phyloP scores from a whole-genome alignment of 208 protist species.

The Entamoeba dispar region DNA sequence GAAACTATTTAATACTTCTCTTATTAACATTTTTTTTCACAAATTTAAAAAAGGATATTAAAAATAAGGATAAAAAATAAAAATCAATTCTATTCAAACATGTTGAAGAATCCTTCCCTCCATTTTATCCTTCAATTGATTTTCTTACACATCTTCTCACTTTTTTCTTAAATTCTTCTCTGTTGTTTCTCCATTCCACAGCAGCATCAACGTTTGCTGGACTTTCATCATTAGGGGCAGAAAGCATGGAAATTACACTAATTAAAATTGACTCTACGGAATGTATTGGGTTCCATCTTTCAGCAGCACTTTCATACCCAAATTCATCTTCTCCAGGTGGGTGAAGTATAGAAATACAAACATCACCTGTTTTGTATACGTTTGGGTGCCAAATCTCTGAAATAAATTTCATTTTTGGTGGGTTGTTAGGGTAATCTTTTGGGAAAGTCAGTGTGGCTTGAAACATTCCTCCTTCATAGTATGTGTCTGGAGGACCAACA shows the following conservation, averaged over 20 bases:
- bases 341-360: slow-evolving; percentile 93
- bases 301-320: slow-evolving; percentile 47
- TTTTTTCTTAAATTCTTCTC: not conserved
- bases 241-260: slow-evolving; percentile 52
- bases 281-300: slow-evolving; percentile 50
- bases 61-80: too few species aligned
- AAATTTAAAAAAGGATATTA: too few species aligned
- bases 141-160: not conserved
- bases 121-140: not conserved
- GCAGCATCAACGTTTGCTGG: slow-evolving; percentile 63
- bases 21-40: too few species aligned
- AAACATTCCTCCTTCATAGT: not conserved
- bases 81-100: too few species aligned
- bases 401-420: not conserved
- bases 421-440: not conserved
- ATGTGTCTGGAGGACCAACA: not conserved
- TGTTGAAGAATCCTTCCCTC: too few species aligned
- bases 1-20: too few species aligned
- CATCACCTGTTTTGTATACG: slow-evolving; percentile 62
- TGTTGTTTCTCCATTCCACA: slow-evolving; percentile 17
- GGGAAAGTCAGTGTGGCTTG: not conserved
- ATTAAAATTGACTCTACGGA: slow-evolving; percentile 56
- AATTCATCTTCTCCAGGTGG: slow-evolving; percentile 66
- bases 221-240: slow-evolving; percentile 52
- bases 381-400: slow-evolving; percentile 7